Evolutionary conservation across 2,329 filamentous ascomycete species (phyloP).

Genomic region (Alternaria rosae): DNA sequence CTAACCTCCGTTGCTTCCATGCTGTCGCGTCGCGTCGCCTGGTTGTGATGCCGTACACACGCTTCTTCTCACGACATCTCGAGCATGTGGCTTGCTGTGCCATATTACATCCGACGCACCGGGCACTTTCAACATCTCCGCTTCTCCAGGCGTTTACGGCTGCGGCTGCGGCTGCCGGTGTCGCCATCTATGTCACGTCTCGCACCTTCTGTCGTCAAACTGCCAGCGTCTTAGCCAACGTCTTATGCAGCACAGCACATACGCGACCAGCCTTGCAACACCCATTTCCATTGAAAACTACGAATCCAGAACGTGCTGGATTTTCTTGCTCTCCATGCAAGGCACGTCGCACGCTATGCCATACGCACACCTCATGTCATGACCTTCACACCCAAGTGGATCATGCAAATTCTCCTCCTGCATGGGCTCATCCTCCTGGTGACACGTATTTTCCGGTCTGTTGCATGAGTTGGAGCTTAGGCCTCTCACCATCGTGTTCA

Average conservation of each 20-base stretch:
- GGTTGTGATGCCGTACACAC: slow-evolving; percentile 5
- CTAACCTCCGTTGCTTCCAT: slow-evolving; percentile 17
- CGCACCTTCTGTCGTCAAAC: slow-evolving; percentile 32
- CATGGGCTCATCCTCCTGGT: slow-evolving; percentile 17
- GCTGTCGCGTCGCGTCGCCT: slow-evolving; percentile 23
- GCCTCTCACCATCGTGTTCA: slow-evolving; percentile 26
- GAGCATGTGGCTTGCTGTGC: slow-evolving; percentile 15
- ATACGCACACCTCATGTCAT: slow-evolving; percentile 3
- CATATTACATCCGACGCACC: slow-evolving; percentile 15
- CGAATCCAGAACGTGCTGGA: not conserved
- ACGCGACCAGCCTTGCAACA: not conserved
- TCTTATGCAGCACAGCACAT: not conserved
- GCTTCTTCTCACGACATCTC: slow-evolving; percentile 26
- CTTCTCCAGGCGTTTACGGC: slow-evolving; percentile 11
- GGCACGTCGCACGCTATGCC: not conserved
- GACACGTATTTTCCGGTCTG: slow-evolving; percentile 26
- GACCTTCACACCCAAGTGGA: slow-evolving; percentile 19
- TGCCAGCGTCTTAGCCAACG: not conserved
- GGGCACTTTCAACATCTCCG: slow-evolving; percentile 18
- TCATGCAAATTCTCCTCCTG: slow-evolving; percentile 31
- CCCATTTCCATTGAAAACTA: not conserved
- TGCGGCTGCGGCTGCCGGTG: slow-evolving; percentile 13
- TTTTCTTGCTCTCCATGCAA: not conserved
- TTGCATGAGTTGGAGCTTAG: slow-evolving; percentile 32
- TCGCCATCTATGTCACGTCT: slow-evolving; percentile 28